Base-by-base conservation (phyloP, 352 stramenopile genomes). In the Phytophthora hybrid region DNA sequence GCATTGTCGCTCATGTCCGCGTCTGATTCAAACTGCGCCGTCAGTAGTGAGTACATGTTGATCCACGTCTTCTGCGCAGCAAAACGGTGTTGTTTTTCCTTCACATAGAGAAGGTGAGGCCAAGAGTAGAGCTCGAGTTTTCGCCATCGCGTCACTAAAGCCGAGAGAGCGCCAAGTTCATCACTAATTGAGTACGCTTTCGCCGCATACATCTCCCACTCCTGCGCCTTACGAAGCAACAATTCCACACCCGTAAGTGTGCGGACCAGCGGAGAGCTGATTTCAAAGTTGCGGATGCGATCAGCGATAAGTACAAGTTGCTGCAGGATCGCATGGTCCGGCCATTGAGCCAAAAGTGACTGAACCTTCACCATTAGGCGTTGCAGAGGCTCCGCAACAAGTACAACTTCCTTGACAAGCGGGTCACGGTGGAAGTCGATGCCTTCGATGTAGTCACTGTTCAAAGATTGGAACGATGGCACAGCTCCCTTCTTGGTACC, bases 61-160 rank as follows among this genome's bases (percentile, higher is more conserved):
- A 97, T 90, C 91, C 91, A 97, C 14, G 89, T 93, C 71, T 96
- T 97, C 54, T 94, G 83, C 14, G 90, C 91, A 6, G 73, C 65
- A 4, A 88, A 72, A 9, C 88, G 90, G 69, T 95, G 89, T 47
- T 93, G 83, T 19, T 88, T 85, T 73, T 97, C 90, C 71, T 95
- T 93, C 31, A 97, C 89, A 57, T 97, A 83, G 7, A 99, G 83
- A 32, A 99, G 77, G 70, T 93, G 85, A 4, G 93, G 91, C 98
- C 98, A 99, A 71, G 94, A 99, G 60, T 99, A 93, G 21, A 99
- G 80, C 78, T 99, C 98, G 6, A 99, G 81, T 63, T 99, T 99
- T 61, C 98, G 90, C 98, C 98, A 99, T 16, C 92, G 88, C 32
- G 97, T 97, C 14, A 99, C 98, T 14, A 99, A 81, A 8, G 83